Base-by-base conservation (phyloP, 371 early-diverging fungal genomes). In the Haplosporangium sp. region DNA sequence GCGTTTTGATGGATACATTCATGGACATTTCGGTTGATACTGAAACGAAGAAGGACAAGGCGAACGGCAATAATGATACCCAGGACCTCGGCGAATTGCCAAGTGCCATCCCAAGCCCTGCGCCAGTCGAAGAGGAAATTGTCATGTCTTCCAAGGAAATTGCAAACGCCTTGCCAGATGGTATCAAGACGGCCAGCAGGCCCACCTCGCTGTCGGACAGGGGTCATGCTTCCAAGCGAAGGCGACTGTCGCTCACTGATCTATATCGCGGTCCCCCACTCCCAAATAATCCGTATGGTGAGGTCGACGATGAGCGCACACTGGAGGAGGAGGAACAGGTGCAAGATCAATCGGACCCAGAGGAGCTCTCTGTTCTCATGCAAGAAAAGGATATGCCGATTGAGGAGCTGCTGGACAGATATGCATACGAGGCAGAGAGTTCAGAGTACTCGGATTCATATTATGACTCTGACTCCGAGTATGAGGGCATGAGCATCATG, bases 301-400 rank as follows among this genome's bases (percentile, higher is more conserved):
- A 79, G 9, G 82, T 83, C 20, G 85, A 84, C 29, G 82, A 83
- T 50, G 88, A 86, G 52, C 74, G 82, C 14, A 82, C 86, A 14
- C 76, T 83, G 56, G 85, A 86, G 18, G 83, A 83, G 29, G 82
- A 84, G 53, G 83, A 81, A 16, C 77, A 69, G 38, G 81, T 71
- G 12, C 67, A 69, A 41, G 63, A 63, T 6, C 61, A 63, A 13
- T 59, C 76, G 0, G 85, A 83, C 40, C 69, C 86, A 7, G 71
- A 80, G 14, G 86, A 81, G 11, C 8, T 79, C 20, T 0, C 67
- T 5, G 63, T 53, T 13, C 46, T 85, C 8, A 55, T 73, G 54
- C 55, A 43, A 21, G 84, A 85, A 42, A 76, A 67, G 65, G 82
- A 83, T 18, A 47, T 83, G 63, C 80, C 85, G 5, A 74, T 87